Conservation (phyloP, 305 asterid genomes). For the Fraxinus xanthoxyloides region DNA sequence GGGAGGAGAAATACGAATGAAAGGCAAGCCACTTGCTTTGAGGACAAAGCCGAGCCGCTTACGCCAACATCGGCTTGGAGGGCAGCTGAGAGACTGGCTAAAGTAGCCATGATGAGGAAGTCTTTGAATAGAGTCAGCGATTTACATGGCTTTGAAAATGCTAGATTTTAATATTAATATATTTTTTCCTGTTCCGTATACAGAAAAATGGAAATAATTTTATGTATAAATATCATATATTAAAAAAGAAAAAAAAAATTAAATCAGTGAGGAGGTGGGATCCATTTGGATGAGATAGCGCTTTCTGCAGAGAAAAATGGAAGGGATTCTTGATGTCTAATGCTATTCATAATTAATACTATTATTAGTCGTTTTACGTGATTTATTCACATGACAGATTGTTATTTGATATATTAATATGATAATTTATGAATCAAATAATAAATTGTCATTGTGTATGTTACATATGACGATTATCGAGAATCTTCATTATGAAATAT, state of each 20-base stretch:
- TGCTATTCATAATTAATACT: too few relatives aligned
- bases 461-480: too few relatives aligned
- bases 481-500: background rate
- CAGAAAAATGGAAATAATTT: conserved; percentile 20
- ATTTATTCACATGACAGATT: too few relatives aligned
- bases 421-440: too few relatives aligned
- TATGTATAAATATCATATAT: conserved; percentile 32
- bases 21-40: conserved; percentile 20
- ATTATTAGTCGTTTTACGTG: too few relatives aligned
- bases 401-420: too few relatives aligned
- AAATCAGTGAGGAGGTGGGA: background rate
- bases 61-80: conserved; percentile 99
- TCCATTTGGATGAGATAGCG: conserved; percentile 24
- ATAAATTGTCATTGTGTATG: too few relatives aligned
- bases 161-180: conserved; percentile 63
- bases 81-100: conserved; percentile 97
- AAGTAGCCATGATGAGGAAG: conserved; percentile 89
- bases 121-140: conserved; percentile 95
- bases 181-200: background rate
- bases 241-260: background rate
- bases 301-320: conserved; percentile 34
- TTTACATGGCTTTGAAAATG: conserved; percentile 92
- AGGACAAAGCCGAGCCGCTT: conserved; percentile 72
- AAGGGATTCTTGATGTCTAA: background rate
- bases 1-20: conserved; percentile 34